These are phyloP conservation scores for Protea cynaroides DNA, from an alignment of 164 flowering plant species.

Conservation along the genomic window DNA sequence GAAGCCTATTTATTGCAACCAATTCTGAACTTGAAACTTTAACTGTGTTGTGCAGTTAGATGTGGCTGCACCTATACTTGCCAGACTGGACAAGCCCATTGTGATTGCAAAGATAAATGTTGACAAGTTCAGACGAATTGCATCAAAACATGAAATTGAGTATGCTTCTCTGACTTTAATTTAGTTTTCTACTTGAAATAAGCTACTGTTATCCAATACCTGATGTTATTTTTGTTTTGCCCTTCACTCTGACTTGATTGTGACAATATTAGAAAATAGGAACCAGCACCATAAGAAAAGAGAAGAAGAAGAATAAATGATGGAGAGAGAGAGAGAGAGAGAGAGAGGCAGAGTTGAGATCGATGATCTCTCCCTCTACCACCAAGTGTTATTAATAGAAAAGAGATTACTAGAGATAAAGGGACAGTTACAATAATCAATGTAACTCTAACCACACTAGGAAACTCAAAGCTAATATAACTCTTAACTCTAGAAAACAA, in stretches of 20 bases:
- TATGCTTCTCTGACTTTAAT: conserved; percentile 32
- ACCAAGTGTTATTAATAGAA: no score
- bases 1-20: neutral
- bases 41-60: conserved; percentile 60
- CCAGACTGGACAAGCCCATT: conserved; percentile 60
- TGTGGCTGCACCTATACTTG: conserved; percentile 82
- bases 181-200: neutral
- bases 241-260: neutral
- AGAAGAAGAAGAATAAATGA: no score
- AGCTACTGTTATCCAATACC: neutral
- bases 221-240: neutral
- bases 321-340: no score
- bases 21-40: conserved; percentile 4
- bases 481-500: no score
- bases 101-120: conserved; percentile 88
- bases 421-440: no score
- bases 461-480: no score
- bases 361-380: no score
- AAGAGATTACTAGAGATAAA: no score
- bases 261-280: no score
- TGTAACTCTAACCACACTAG: no score
- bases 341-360: no score
- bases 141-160: conserved; percentile 71
- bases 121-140: conserved; percentile 68
- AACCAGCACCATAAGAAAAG: no score